These are phyloP conservation scores for Exophiala sp. DNA, from an alignment of 2,329 filamentous ascomycete genomes.

Conservation along the genomic window DNA sequence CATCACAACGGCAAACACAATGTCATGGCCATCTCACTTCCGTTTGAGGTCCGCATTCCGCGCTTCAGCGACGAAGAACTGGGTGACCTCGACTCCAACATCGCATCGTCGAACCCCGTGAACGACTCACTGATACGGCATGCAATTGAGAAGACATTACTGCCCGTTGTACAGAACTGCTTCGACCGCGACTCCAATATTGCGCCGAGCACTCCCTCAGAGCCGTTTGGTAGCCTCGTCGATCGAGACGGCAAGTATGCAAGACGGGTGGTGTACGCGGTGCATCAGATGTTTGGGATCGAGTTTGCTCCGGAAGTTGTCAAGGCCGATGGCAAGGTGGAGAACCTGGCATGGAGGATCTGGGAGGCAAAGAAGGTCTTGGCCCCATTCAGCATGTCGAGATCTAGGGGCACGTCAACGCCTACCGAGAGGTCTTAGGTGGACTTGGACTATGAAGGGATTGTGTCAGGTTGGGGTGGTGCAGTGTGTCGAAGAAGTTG, in stretches of 20 bases:
- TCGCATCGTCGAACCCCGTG: slow-evolving; percentile 34
- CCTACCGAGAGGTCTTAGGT: slow-evolving; percentile 35
- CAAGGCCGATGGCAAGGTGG: slow-evolving; percentile 81
- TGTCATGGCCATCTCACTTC: slow-evolving; percentile 87
- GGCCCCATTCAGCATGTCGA: slow-evolving; percentile 66
- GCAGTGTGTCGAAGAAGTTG: neutral
- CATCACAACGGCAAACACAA: slow-evolving; percentile 90
- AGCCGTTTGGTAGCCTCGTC: slow-evolving; percentile 76
- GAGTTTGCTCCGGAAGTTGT: slow-evolving; percentile 93
- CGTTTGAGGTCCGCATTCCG: slow-evolving; percentile 81
- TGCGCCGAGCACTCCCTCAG: slow-evolving; percentile 70
- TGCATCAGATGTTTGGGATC: slow-evolving; percentile 92
- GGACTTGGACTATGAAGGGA: neutral
- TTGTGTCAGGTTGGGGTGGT: no score
- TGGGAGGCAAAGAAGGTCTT: slow-evolving; percentile 93
- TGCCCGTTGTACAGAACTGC: slow-evolving; percentile 84
- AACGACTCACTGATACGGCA: slow-evolving; percentile 57
- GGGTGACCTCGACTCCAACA: slow-evolving; percentile 38
- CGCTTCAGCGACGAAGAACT: slow-evolving; percentile 72
- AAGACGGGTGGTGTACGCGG: slow-evolving; percentile 83
- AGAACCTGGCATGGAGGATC: slow-evolving; percentile 87
- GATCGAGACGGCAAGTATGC: slow-evolving; percentile 86
- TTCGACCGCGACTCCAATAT: slow-evolving; percentile 88
- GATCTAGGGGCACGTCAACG: slow-evolving; percentile 57
- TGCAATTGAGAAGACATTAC: slow-evolving; percentile 67